Base-by-base conservation (phyloP, 2,329 filamentous ascomycete genomes). In the Aspergillus aculeatinus region DNA sequence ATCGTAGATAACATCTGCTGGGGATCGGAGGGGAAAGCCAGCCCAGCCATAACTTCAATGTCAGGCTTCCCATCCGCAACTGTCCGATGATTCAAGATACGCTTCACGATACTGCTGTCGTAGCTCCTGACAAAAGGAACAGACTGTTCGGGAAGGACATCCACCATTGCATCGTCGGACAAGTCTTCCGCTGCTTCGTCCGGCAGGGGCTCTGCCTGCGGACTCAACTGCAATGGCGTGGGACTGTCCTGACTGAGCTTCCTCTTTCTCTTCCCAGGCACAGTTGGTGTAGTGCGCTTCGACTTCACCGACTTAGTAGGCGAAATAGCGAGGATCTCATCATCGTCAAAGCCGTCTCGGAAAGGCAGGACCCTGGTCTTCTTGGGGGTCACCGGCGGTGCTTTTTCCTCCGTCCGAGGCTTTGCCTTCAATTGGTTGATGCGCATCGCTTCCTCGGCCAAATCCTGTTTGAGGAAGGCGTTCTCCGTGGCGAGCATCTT, bases 261-360 rank as follows among this genome's bases (percentile, higher is more conserved):
- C 51, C 86, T 76, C 69, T 87, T 88, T 58, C 86, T 78, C 71
- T 88, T 88, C 9, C 79, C 79, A n/a, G 80, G 79, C 61, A 79
- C 80, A 52, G 80, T 83, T 2, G 86, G 85, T 1, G 85, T 87
- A 11, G 74, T 73, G 48, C 81, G 77, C 68, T 82, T 85, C 5
- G 78, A 76, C 63, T 77, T 79, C 7, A 72, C 72, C 9, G 79
- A 77, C 65, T 82, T 86, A 55, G 80, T 84, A 4, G 85, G 85
- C 2, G 85, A 87, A 1, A 80, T 71, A 62, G 82, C 77, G 58
- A 82, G 72, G 9, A 88, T 80, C 67, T 88, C 84, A 58, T 83
- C 81, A 63, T 88, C 84, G 58, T 87, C 84, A 67, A 89, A 89
- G 19, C 86, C 86, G 74, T 89, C 86, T 16, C 85, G 80, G 39